Percentiles rank a stretch among this genome's conserved stretches.
These are phyloP conservation scores for Penicillium coffeae DNA, from an alignment of 495 filamentous ascomycete species.

Conservation along the genomic window DNA sequence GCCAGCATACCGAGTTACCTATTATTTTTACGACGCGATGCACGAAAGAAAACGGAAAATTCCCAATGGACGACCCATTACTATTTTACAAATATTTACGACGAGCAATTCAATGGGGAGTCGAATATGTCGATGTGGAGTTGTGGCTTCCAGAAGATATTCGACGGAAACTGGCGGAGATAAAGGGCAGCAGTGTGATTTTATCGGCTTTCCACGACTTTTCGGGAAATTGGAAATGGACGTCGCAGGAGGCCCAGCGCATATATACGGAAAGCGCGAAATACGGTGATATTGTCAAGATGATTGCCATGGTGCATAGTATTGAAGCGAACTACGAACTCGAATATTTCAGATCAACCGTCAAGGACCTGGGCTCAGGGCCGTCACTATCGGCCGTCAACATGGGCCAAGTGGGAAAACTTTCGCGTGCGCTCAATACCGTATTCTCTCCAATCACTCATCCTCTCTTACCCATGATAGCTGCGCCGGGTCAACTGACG, in stretches of 20 bases:
- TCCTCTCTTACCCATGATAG: constrained; percentile 76
- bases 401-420: constrained; percentile 78
- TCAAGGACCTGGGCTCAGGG: constrained; percentile 59
- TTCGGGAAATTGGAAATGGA: constrained; percentile 78
- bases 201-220: constrained; percentile 88
- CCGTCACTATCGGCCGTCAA: constrained; percentile 79
- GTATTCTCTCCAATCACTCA: constrained; percentile 85
- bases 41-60: constrained; percentile 73
- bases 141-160: constrained; percentile 79
- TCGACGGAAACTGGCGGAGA: constrained; percentile 58
- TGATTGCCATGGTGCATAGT: constrained; percentile 76
- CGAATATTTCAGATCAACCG: constrained; percentile 78
- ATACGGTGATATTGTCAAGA: constrained; percentile 82
- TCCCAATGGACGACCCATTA: constrained; percentile 73
- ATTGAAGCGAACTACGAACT: constrained; percentile 82
- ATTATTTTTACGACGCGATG: constrained; percentile 85
- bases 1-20: constrained; percentile 77
- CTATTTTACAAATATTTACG: constrained; percentile 74
- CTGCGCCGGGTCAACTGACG: constrained; percentile 77
- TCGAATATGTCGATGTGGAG: constrained; percentile 85
- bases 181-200: constrained; percentile 71
- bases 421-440: constrained; percentile 75
- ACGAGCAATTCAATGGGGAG: constrained; percentile 78
- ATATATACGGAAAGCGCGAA: constrained; percentile 65
- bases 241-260: constrained; percentile 60